Conservation (phyloP, 106 monocot genomes). For the Acorus gramineus region DNA sequence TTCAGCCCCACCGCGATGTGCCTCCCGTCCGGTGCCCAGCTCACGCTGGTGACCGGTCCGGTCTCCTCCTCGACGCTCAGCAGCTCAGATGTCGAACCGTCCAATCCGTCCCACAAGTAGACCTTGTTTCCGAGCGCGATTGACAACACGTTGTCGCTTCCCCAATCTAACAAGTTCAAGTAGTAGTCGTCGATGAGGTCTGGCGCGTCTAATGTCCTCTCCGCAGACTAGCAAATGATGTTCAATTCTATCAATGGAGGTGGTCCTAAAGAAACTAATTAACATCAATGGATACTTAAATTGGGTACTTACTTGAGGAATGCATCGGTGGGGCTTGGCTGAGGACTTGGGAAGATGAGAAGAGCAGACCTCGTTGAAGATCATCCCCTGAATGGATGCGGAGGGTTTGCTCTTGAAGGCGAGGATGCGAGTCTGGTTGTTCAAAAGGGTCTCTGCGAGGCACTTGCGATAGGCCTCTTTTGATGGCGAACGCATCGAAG, state of each 20-base stretch:
- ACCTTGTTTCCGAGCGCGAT: constrained; percentile 46
- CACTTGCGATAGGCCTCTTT: constrained; percentile 44
- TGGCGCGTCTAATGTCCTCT: constrained; percentile 48
- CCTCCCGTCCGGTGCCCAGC: constrained; percentile 60
- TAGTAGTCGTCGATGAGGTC: constrained; percentile 49
- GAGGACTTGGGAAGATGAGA: constrained; percentile 17
- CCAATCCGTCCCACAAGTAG: constrained; percentile 41
- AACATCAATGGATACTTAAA: background rate
- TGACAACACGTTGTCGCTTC: constrained; percentile 42
- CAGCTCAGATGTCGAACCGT: constrained; percentile 41
- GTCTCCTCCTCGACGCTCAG: constrained; percentile 37
- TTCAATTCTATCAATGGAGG: background rate
- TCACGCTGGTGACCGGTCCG: constrained; percentile 63
- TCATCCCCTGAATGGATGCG: background rate
- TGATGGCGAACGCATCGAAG: constrained; percentile 22
- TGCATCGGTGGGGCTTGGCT: constrained; percentile 34
- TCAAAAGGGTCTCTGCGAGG: constrained; percentile 29
- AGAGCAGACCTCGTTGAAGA: constrained; percentile 7
- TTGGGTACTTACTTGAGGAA: constrained; percentile 34
- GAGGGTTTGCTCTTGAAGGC: constrained; percentile 40
- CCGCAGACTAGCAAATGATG: constrained; percentile 23
- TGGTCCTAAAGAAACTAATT: background rate
- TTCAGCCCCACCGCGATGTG: constrained; percentile 52
- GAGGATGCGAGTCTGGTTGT: constrained; percentile 36
- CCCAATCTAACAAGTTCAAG: constrained; percentile 53